Evolutionary conservation across 2,329 filamentous ascomycete genomes (phyloP), one percentile per base, ranked within the genome.

Genomic region (Cytospora piceicola): DNA sequence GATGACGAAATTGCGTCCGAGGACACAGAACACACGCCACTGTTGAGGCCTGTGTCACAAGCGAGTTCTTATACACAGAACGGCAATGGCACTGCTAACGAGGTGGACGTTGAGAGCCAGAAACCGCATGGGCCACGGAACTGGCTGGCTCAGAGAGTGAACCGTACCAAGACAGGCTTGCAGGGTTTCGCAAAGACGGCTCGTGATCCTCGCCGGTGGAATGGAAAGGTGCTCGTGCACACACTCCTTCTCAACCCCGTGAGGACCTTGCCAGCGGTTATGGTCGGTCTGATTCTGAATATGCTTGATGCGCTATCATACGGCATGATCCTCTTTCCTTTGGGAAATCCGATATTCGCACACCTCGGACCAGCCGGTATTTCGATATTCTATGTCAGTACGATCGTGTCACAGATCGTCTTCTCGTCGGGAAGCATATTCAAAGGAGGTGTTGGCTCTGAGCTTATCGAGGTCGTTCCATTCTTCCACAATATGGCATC

Each of bases 401-500:
- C 94, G 65, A 97, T 99, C 69, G 86, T 98, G 51, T 91, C 95
- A 0, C 95, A 99, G 75, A 77, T 99, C 60, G 91, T 93, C 20
- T 98, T 94, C 75, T 97, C 94, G 0, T 84, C 85, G 24, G 91
- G 93, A 0, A 97, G 94, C 73, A 88, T 92, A 39, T 99, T 99
- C 80, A 90, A 86, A 70, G 94, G 95, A 20, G 93, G 92, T 4
- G 88, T 99, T 66, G 95, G 95, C 6, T 98, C 95, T 2, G 95
- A 99, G 77, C 89, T 99, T 87, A 99, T 98, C 70, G 95, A 99
- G 79, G 94, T 98, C 1, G 94, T 99, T 0, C 95, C 94, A 0
- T 99, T 99, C 79, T 98, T 99, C 76, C 95, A 99, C 79, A 96
- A 94, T 73, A 99, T 99, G 94, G 94, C 95, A 0, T 88, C 90